Percentiles rank a stretch among this genome's conserved stretches.
Evolutionary conservation across 1,139 yeast species (phyloP).

Genomic region (Candida sojae): DNA sequence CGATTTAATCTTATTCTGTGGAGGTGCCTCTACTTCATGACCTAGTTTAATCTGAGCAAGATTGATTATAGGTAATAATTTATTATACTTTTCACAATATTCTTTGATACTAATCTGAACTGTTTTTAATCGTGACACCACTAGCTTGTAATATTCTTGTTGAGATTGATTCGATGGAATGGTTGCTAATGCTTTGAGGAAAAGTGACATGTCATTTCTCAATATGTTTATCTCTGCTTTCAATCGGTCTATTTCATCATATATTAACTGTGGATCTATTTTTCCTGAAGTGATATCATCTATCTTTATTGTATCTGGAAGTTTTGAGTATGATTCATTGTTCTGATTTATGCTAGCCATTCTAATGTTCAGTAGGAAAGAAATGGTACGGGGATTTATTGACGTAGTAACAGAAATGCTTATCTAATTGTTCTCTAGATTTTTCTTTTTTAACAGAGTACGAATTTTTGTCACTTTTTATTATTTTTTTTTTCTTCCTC

Average conservation of each 20-base stretch:
- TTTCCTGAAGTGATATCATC: conserved; percentile 49
- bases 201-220: conserved; percentile 46
- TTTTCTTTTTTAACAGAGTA: not conserved
- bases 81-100: conserved; percentile 46
- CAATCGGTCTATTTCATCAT: conserved; percentile 42
- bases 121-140: conserved; percentile 31
- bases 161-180: conserved; percentile 38
- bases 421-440: not conserved
- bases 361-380: not conserved
- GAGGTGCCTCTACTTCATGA: conserved; percentile 43
- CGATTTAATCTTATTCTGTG: conserved; percentile 13
- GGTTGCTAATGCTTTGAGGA: conserved; percentile 40
- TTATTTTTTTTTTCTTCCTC: not conserved
- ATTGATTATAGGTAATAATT: conserved; percentile 50
- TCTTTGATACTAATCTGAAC: conserved; percentile 42
- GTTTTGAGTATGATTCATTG: conserved; percentile 14
- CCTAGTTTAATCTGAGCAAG: conserved; percentile 52
- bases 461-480: not conserved
- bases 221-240: conserved; percentile 46
- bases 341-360: not conserved
- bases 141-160: conserved; percentile 34
- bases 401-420: not conserved
- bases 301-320: conserved; percentile 44
- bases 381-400: not conserved
- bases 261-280: conserved; percentile 39